phyloP scores from a whole-genome alignment of 805 yeast species.

The Candida oleophila region DNA sequence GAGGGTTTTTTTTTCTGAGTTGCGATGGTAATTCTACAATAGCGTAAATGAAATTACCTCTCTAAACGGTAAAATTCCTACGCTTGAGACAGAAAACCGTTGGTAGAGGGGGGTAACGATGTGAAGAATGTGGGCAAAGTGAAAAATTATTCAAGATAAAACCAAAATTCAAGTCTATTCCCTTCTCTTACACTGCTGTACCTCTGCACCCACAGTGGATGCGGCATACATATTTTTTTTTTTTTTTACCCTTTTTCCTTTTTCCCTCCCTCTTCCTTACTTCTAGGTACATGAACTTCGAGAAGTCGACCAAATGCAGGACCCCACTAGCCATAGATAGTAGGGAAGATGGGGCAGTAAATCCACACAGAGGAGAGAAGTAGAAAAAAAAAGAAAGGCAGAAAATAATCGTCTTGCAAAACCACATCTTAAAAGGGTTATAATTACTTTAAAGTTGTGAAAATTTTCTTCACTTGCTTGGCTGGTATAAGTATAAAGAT shows the following conservation, averaged over 20 bases:
- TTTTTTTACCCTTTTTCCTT: neutral
- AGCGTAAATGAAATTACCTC: neutral
- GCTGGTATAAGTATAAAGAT: neutral
- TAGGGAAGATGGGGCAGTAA: too few relatives aligned
- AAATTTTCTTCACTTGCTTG: neutral
- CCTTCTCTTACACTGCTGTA: too few relatives aligned
- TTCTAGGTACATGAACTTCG: neutral
- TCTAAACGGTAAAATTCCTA: neutral
- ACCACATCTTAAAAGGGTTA: neutral
- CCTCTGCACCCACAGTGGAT: too few relatives aligned
- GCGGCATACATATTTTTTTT: too few relatives aligned
- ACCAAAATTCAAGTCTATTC: too few relatives aligned
- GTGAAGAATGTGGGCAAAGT: neutral
- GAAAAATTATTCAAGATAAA: neutral
- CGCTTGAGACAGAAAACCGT: neutral
- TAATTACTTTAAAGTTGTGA: neutral
- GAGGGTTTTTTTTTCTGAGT: neutral
- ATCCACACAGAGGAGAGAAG: too few relatives aligned
- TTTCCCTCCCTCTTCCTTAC: neutral
- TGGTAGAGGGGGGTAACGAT: neutral
- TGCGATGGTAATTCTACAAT: neutral
- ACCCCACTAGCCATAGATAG: too few relatives aligned
- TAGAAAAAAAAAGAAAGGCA: neutral
- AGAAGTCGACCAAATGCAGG: slow-evolving; percentile 2
- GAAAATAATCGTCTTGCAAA: neutral